These are phyloP conservation scores for Podaxis mareebaensis DNA, from an alignment of 768 basidiomycete genomes.

Conservation along the genomic window DNA sequence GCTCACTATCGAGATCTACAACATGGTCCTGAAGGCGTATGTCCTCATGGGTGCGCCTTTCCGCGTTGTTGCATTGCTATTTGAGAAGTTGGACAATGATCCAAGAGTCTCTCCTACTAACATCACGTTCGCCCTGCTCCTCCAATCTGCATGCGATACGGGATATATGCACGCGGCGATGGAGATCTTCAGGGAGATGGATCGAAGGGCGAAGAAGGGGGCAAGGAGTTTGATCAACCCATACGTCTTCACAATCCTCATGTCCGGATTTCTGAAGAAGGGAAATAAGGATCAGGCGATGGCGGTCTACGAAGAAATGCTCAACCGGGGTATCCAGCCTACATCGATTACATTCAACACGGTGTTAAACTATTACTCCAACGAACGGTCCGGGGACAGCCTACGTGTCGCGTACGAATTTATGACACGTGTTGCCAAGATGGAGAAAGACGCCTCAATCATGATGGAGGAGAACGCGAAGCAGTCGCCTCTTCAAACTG, in stretches of 20 bases:
- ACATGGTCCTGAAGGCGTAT: constrained; percentile 82
- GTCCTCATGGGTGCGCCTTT: constrained; percentile 81
- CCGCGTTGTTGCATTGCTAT: constrained; percentile 57
- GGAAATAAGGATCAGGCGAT: constrained; percentile 57
- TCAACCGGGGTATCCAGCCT: constrained; percentile 60
- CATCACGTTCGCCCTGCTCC: constrained; percentile 69
- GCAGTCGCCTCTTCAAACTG: constrained; percentile 24
- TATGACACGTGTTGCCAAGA: constrained; percentile 43
- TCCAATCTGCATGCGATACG: constrained; percentile 81
- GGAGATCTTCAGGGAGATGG: constrained; percentile 71
- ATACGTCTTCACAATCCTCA: constrained; percentile 72
- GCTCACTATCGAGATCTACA: constrained; percentile 64
- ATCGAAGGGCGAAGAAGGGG: constrained; percentile 39
- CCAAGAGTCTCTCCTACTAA: constrained; percentile 56
- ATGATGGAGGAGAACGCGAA: constrained; percentile 36
- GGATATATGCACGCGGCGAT: constrained; percentile 62
- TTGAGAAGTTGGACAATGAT: constrained; percentile 49
- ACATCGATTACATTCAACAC: constrained; percentile 66
- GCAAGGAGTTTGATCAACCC: constrained; percentile 46
- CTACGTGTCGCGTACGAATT: constrained; percentile 67
- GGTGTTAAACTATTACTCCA: constrained; percentile 65
- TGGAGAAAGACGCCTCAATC: constrained; percentile 31
- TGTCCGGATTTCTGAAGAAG: constrained; percentile 66
- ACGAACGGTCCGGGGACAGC: constrained; percentile 45
- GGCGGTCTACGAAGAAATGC: constrained; percentile 73